Evolutionary conservation across 306 rosid genomes (phyloP), one percentile per base, ranked within the genome.

Genomic region (Dryas octopetala): DNA sequence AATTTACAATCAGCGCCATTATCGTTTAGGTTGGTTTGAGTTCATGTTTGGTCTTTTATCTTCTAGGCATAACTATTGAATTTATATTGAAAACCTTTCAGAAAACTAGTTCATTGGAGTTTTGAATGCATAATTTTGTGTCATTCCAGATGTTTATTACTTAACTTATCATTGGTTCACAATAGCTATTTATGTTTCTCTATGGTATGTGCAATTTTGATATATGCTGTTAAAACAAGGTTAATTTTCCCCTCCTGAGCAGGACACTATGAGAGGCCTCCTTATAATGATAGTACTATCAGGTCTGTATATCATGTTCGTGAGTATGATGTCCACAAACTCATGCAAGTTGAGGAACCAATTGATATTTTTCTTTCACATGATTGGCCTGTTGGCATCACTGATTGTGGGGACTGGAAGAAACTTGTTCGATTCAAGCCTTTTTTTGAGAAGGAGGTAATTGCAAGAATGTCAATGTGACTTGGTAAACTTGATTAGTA

Each of bases 181-280:
- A 41, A 28, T 62, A 17, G 58, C 15, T 64, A 74, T 45, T 50
- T 46, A 2, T 43, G 16, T 76, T 77, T 45, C 61, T 62, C 40
- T 10, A 5, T 52, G 19, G 16, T 70, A 49, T 50, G 2, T 49
- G 44, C 38, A 2, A 23, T 70, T 60, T 46, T 54, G 43, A 9
- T 14, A 4, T 11, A 10, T 57, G 23, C 51, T 10, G 53, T 68
- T 8, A 47, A 5, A 57, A 59, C 12, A 19, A 46, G 57, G 23
- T 17, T 46, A 9, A 4, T 59, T 58, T 17, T 77, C 52, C 26
- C 64, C 38, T 49, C 40, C 67, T 81, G 88, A 67, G 81, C 89
- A 87, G 98, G 98, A 62, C 97, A 91, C 78, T 81, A 71, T 76
- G 98, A 91, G 93, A 84, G 98, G 87, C 96, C 97, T 89, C 98